phyloP scores from a whole-genome alignment of 352 stramenopile species.

The Peronosclerospora sorghi region DNA sequence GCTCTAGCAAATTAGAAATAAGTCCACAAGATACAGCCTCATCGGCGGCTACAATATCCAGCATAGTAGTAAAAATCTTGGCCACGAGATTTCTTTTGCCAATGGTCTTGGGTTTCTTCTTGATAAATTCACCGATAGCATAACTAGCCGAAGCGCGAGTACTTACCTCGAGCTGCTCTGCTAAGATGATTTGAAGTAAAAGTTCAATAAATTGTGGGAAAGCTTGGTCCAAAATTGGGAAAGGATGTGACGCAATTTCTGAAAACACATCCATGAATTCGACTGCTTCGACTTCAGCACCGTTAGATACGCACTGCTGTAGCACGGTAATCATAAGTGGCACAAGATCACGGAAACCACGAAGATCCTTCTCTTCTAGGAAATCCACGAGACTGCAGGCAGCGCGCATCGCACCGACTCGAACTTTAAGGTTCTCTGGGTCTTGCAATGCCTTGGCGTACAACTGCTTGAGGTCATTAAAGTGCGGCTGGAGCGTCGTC shows the following conservation, averaged over 20 bases:
- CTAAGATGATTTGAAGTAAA: constrained; percentile 70
- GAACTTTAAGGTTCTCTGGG: constrained; percentile 70
- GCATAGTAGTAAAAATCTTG: constrained; percentile 81
- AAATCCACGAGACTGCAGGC: constrained; percentile 73
- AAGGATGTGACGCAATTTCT: constrained; percentile 75
- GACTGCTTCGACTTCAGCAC: constrained; percentile 66
- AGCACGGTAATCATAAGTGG: constrained; percentile 80
- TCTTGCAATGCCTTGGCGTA: constrained; percentile 67
- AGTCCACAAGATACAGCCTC: constrained; percentile 71
- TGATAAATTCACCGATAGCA: constrained; percentile 78
- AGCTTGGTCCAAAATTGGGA: constrained; percentile 71
- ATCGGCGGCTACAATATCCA: constrained; percentile 72
- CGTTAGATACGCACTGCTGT: constrained; percentile 71
- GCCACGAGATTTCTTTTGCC: constrained; percentile 74
- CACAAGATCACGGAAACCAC: constrained; percentile 61
- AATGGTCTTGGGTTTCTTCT: constrained; percentile 85
- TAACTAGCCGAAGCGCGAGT: constrained; percentile 74
- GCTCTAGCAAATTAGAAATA: constrained; percentile 73
- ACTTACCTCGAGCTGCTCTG: constrained; percentile 62
- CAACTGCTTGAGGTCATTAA: constrained; percentile 69
- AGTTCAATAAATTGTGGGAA: constrained; percentile 77
- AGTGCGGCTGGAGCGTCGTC: constrained; percentile 71
- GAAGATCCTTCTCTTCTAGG: constrained; percentile 63
- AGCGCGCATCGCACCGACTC: constrained; percentile 71
- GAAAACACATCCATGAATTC: constrained; percentile 84